Evolutionary conservation across 2,329 filamentous ascomycete genomes (phyloP), one percentile per base, ranked within the genome.

Genomic region (Cadophora sp.): DNA sequence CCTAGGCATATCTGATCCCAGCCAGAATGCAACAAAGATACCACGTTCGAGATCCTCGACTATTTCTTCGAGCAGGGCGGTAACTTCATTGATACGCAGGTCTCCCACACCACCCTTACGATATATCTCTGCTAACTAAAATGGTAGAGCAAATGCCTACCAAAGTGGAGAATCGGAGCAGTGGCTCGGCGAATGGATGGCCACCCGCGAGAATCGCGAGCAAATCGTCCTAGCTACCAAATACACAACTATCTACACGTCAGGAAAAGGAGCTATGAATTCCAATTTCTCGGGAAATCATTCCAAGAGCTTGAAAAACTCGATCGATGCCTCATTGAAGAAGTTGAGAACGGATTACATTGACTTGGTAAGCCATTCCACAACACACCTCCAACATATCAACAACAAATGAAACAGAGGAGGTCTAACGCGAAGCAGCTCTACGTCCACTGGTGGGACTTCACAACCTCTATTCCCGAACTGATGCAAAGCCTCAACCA

Each of bases 261-360:
- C 16, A 14, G 22, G 34, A n/a, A 70, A 37, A 43, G 67, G 55
- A 48, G 56, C 66, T 9, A 69, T 70, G 29, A 62, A 65, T 1
- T 43, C 46, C 4, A 75, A 75, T 24, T 70, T 31, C 19, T 66
- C 61, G 8, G 74, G 74, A 1, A 72, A 72, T 37, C 58, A 64
- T 12, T 50, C 62, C 8, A 75, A 75, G 51, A 65, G 37, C 27
- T 12, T 75, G 27, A 27, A 51, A 8, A 9, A 68, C 6, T 64
- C 58, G 14, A 5, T 76, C 24, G 62, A 72, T 29, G 37, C 31
- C 1, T 67, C 51, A 67, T 74, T 90, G 79, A 37, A 37, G 73
- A 90, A 87, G 79, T 82, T 89, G 65, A 83, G 88, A 77, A 91
- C 89, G 0, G 83, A 87, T 63, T 93, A 92, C 76, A 87, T 93